phyloP scores from a whole-genome alignment of 2,329 filamentous ascomycete genomes.

The Pseudocercospora vitis region DNA sequence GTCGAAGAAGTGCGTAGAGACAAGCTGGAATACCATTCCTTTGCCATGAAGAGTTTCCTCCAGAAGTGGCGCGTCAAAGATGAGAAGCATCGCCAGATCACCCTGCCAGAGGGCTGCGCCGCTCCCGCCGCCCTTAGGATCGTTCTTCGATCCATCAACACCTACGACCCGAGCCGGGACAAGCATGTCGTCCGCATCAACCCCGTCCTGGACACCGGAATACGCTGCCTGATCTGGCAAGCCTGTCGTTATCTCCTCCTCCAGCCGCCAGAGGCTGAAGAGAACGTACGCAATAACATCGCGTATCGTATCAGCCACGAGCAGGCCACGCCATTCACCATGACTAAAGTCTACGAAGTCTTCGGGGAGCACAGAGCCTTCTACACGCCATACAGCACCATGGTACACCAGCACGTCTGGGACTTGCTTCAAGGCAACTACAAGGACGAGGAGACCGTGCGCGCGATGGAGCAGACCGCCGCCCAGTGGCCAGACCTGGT shows the following conservation, averaged over 20 bases:
- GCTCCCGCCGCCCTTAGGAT: slow-evolving; percentile 9
- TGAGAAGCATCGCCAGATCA: slow-evolving; percentile 1
- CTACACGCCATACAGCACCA: slow-evolving; percentile 4
- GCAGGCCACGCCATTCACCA: slow-evolving; percentile 4
- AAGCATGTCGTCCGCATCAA: slow-evolving; percentile 4
- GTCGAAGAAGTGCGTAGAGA: slow-evolving; percentile 4
- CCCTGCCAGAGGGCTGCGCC: slow-evolving; percentile 5
- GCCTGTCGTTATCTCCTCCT: slow-evolving; percentile 8
- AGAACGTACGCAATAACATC: slow-evolving; percentile 3
- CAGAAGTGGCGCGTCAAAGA: neutral
- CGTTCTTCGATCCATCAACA: slow-evolving; percentile 9
- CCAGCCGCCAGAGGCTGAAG: neutral
- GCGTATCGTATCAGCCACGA: slow-evolving; percentile 9
- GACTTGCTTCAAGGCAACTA: slow-evolving; percentile 6
- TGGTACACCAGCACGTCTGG: slow-evolving; percentile 20
- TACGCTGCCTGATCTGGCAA: slow-evolving; percentile 12
- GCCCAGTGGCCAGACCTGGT: neutral
- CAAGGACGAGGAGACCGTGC: neutral
- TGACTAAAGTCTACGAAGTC: slow-evolving; percentile 6
- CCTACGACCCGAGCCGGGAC: slow-evolving; percentile 1
- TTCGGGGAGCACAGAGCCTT: neutral
- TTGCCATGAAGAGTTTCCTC: slow-evolving; percentile 7
- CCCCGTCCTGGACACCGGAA: neutral
- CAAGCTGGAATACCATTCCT: slow-evolving; percentile 6
- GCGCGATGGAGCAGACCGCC: neutral